phyloP scores from a whole-genome alignment of 148 eudicot species.

The Dianthus caryophyllus region DNA sequence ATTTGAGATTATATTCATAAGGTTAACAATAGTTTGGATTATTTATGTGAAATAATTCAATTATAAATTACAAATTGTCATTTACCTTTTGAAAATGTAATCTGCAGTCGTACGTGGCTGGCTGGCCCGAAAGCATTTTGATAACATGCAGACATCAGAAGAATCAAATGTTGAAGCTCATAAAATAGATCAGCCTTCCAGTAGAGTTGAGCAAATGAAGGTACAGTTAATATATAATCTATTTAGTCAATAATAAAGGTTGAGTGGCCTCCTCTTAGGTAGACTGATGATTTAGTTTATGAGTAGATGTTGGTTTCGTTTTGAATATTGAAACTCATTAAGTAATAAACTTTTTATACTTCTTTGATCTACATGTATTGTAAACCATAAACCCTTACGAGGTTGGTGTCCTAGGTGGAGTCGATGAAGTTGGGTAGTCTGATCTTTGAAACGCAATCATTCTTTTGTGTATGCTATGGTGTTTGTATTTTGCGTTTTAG shows the following conservation, averaged over 20 bases:
- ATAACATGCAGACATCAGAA: constrained; percentile 33
- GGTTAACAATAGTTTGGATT: too few relatives aligned
- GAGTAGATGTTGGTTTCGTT: neutral
- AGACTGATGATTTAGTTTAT: neutral
- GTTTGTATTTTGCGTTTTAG: neutral
- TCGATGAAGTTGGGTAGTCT: too few relatives aligned
- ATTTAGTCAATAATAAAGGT: too few relatives aligned
- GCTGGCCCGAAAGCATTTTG: constrained; percentile 52
- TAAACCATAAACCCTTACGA: too few relatives aligned
- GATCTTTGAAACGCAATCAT: neutral
- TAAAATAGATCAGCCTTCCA: constrained; percentile 24
- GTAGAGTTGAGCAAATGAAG: constrained; percentile 42
- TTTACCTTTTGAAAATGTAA: constrained; percentile 9
- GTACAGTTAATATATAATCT: constrained; percentile 31
- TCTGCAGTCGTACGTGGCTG: constrained; percentile 75
- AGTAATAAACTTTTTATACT: neutral
- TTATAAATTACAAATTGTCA: too few relatives aligned
- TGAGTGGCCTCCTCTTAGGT: neutral
- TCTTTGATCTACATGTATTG: neutral
- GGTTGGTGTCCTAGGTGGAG: too few relatives aligned
- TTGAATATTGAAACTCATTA: neutral
- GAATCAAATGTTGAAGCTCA: constrained; percentile 26
- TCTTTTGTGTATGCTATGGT: neutral
- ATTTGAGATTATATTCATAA: too few relatives aligned
- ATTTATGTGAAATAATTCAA: too few relatives aligned